Evolutionary conservation across 768 basidiomycete species (phyloP).

Genomic region (Pleurotus salmoneostramineus): DNA sequence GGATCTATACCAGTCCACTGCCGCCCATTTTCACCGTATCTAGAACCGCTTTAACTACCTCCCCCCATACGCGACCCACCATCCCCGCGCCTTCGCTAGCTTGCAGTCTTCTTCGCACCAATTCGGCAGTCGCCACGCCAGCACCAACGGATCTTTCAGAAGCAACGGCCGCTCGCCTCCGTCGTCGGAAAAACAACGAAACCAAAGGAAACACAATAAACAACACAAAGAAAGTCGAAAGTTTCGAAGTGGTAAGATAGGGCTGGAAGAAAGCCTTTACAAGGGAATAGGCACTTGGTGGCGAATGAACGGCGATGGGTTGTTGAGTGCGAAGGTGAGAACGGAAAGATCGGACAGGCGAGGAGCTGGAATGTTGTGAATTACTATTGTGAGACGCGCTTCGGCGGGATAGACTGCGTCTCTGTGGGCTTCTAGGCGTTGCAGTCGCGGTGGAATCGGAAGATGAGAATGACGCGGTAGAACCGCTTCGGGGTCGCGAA

Average conservation of each 20-base stretch:
- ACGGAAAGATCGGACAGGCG: conserved; percentile 15
- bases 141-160: conserved; percentile 12
- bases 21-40: conserved; percentile 79
- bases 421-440: conserved; percentile 21
- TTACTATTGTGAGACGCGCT: conserved; percentile 1
- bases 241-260: conserved; percentile 43
- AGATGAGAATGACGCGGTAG: conserved; percentile 32
- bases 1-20: conserved; percentile 57
- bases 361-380: background rate
- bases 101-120: conserved; percentile 52
- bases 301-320: conserved; percentile 12
- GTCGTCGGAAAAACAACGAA: conserved; percentile 46
- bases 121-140: conserved; percentile 40
- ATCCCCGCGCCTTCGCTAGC: conserved; percentile 32
- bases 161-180: conserved; percentile 21
- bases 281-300: conserved; percentile 34
- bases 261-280: conserved; percentile 45
- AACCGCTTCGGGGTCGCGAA: background rate
- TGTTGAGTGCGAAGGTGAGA: conserved; percentile 14
- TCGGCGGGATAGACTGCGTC: conserved; percentile 2
- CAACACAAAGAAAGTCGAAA: conserved; percentile 45
- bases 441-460: conserved; percentile 34
- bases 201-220: conserved; percentile 42
- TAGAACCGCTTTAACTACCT: conserved; percentile 44
- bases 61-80: conserved; percentile 43